A percentile compares a stretch with the other conserved stretches of the same genome.
phyloP scores from a whole-genome alignment of 345 rosid species.

The Limnanthes douglasii region DNA sequence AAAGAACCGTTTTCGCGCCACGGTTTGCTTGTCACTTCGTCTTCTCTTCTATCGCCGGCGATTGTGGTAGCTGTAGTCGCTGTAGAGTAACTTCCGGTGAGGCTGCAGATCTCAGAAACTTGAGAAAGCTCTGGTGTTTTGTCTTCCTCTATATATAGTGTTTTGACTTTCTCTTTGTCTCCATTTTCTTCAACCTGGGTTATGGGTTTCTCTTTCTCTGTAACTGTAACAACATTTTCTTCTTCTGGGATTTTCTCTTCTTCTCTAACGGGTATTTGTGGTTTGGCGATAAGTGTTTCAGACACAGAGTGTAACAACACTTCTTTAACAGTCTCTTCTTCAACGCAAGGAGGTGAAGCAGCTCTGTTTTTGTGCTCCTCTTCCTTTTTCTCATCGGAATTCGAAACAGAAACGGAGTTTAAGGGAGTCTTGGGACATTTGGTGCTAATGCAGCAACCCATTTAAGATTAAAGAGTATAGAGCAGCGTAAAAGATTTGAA shows the following conservation, averaged over 20 bases:
- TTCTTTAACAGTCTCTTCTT: constrained; percentile 64
- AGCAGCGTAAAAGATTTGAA: not conserved
- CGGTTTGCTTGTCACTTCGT: constrained; percentile 41
- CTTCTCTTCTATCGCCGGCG: constrained; percentile 26
- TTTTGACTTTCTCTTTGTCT: too few species aligned
- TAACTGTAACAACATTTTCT: too few species aligned
- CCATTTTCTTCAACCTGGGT: too few species aligned
- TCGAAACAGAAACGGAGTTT: constrained; percentile 1
- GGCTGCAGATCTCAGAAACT: constrained; percentile 39
- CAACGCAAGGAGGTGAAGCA: constrained; percentile 22
- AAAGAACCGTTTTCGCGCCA: constrained; percentile 16
- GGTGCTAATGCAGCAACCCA: constrained; percentile 58
- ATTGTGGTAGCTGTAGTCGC: constrained; percentile 26
- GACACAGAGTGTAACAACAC: constrained; percentile 43
- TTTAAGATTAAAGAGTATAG: constrained; percentile 3
- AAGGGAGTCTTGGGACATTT: constrained; percentile 3
- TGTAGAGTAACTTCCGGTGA: constrained; percentile 25
- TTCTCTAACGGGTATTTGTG: constrained; percentile 5
- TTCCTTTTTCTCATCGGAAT: too few species aligned
- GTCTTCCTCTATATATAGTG: constrained; percentile 9
- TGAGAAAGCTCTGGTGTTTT: constrained; percentile 28
- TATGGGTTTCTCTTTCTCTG: too few species aligned
- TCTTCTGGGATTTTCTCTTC: too few species aligned
- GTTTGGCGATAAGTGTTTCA: constrained; percentile 19
- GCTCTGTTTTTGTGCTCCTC: too few species aligned